Conservation (phyloP, 176 grass and related monocot genomes). For the Oryza meyeriana region DNA sequence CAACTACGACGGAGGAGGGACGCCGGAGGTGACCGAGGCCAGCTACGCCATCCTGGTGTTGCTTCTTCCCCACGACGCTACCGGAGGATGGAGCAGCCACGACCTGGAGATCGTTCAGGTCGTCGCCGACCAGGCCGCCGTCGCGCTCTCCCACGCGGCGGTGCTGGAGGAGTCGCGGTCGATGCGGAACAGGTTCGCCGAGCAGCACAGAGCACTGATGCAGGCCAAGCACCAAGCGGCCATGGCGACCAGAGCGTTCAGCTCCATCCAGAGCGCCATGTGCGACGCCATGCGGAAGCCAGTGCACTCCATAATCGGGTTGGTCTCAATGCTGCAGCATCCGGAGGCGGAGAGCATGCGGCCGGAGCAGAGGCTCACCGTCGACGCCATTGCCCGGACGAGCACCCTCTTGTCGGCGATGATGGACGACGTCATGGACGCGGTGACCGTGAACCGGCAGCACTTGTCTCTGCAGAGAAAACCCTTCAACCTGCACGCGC, state of each 20-base stretch:
- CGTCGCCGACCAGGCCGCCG: conserved; percentile 55
- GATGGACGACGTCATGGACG: conserved; percentile 56
- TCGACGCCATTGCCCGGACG: conserved; percentile 49
- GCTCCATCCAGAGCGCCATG: conserved; percentile 57
- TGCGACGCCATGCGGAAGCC: conserved; percentile 51
- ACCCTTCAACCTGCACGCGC: conserved; percentile 29
- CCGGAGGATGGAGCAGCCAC: conserved; percentile 30
- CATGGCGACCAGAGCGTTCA: conserved; percentile 52
- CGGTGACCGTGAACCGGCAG: conserved; percentile 29
- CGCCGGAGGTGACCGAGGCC: conserved; percentile 26
- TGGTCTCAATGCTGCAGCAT: conserved; percentile 64
- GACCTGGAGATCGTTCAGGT: conserved; percentile 55
- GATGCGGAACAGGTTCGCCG: conserved; percentile 24
- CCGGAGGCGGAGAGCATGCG: conserved; percentile 32
- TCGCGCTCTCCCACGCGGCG: conserved; percentile 51
- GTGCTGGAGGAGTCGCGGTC: conserved; percentile 38
- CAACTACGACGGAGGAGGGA: conserved; percentile 31
- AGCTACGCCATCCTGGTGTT: conserved; percentile 52
- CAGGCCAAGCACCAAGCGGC: conserved; percentile 42
- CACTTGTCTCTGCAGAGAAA: not conserved
- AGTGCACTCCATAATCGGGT: conserved; percentile 54
- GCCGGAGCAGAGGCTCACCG: conserved; percentile 61
- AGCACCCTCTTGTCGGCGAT: conserved; percentile 45
- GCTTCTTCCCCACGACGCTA: conserved; percentile 19
- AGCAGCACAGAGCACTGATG: conserved; percentile 48